These are phyloP conservation scores for Thelephora terrestris DNA, from an alignment of 1,284 basidiomycete species.

Conservation along the genomic window DNA sequence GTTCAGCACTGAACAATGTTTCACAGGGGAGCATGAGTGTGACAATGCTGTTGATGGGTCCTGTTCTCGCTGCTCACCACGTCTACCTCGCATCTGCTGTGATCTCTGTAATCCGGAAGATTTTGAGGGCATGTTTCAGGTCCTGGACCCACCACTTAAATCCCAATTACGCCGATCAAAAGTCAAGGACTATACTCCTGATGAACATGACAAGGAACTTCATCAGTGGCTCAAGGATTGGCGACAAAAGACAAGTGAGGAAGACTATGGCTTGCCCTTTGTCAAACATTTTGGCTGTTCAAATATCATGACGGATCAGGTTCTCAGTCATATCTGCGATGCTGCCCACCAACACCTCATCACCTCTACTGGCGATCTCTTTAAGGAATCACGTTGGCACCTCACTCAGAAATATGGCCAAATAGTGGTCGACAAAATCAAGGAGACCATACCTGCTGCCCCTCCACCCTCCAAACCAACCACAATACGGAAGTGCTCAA, in stretches of 20 bases:
- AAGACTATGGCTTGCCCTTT: not conserved
- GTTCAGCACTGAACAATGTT: too few relatives aligned
- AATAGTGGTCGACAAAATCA: too few relatives aligned
- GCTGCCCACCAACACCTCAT: conserved; percentile 14
- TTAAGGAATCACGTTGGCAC: conserved; percentile 5
- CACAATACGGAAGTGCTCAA: too few relatives aligned
- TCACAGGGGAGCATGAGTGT: not conserved
- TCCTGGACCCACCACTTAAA: not conserved
- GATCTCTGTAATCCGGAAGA: conserved; percentile 7
- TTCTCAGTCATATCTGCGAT: conserved; percentile 16
- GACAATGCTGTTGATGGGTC: not conserved
- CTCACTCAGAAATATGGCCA: too few relatives aligned
- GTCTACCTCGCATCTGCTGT: conserved; percentile 6
- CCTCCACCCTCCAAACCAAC: too few relatives aligned
- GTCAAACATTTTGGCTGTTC: conserved; percentile 3
- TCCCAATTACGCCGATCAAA: not conserved
- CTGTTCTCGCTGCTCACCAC: conserved; percentile 5
- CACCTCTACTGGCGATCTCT: not conserved
- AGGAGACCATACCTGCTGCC: too few relatives aligned
- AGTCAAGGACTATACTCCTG: not conserved
- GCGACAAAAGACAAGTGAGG: conserved; percentile 3
- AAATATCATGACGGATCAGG: conserved; percentile 13
- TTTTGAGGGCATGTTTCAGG: conserved; percentile 1
- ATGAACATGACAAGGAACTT: not conserved
- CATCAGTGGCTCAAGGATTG: not conserved